A percentile compares a stretch with the other conserved stretches of the same genome.
Conservation (phyloP, 345 rosid genomes). For the Erodium maritimum region DNA sequence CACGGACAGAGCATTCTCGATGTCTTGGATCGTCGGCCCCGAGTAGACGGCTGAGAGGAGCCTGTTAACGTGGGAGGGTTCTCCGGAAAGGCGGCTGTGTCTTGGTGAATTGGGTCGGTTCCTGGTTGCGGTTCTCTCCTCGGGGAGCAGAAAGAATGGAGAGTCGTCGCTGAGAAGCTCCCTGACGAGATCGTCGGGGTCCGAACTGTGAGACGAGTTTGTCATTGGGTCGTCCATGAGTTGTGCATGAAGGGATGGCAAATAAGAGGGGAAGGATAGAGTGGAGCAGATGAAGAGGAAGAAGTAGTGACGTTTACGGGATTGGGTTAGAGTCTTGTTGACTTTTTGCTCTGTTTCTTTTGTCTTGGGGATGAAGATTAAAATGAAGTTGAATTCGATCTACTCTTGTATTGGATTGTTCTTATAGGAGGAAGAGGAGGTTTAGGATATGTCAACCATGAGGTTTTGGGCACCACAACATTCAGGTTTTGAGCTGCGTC, state of each 20-base stretch:
- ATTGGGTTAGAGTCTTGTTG: conserved; percentile 6
- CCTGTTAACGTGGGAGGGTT: conserved; percentile 15
- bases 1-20: conserved; percentile 32
- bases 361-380: not conserved
- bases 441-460: too few species aligned
- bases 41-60: conserved; percentile 34
- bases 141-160: conserved; percentile 31
- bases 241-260: not conserved
- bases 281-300: conserved; percentile 45
- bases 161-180: conserved; percentile 43
- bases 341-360: conserved; percentile 11
- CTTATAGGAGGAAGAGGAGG: not conserved
- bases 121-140: conserved; percentile 7
- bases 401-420: too few species aligned
- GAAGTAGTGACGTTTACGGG: conserved; percentile 20
- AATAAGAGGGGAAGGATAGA: conserved; percentile 6
- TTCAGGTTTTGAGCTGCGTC: too few species aligned
- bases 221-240: conserved; percentile 20
- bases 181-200: conserved; percentile 29
- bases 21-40: conserved; percentile 46
- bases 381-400: not conserved
- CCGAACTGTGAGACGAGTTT: conserved; percentile 17
- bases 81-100: conserved; percentile 7
- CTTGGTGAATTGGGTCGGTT: conserved; percentile 6
- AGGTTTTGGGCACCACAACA: not conserved